phyloP scores from a whole-genome alignment of 2,329 filamentous ascomycete genomes.

The Karstenula rhodostoma region DNA sequence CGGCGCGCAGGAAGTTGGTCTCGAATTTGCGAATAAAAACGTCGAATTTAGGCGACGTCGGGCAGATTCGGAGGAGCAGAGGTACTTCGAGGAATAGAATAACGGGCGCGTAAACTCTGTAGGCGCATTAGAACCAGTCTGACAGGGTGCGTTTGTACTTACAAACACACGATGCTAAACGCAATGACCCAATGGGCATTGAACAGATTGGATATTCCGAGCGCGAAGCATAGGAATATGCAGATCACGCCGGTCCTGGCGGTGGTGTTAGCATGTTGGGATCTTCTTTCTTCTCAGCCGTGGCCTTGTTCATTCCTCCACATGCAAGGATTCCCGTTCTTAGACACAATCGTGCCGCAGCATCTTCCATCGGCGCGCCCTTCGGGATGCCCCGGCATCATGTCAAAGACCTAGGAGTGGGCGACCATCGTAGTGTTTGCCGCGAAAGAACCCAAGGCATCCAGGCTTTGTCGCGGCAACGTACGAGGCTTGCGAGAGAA shows the following conservation, averaged over 20 bases:
- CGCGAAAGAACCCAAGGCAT: background rate
- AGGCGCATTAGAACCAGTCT: conserved; percentile 14
- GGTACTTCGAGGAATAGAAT: conserved; percentile 75
- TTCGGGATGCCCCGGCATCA: too few relatives aligned
- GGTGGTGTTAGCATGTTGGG: conserved; percentile 23
- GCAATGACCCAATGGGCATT: conserved; percentile 65
- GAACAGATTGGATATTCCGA: conserved; percentile 75
- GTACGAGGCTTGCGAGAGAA: background rate
- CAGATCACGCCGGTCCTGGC: conserved; percentile 65
- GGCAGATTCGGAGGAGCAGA: conserved; percentile 95
- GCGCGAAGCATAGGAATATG: conserved; percentile 71
- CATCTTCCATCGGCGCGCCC: too few relatives aligned
- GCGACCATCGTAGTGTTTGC: background rate
- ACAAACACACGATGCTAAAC: conserved; percentile 65
- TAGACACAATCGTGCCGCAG: too few relatives aligned
- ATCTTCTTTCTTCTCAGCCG: background rate
- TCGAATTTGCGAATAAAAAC: conserved; percentile 88
- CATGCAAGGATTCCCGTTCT: background rate
- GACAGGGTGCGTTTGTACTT: conserved; percentile 27
- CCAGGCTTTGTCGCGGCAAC: background rate
- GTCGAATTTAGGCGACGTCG: conserved; percentile 90
- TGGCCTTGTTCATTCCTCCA: background rate
- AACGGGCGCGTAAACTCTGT: conserved; percentile 58
- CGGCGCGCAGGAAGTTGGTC: conserved; percentile 96
- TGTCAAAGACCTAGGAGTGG: too few relatives aligned